Percentiles rank a stretch among this genome's conserved stretches.
Evolutionary conservation across 2,329 filamentous ascomycete genomes (phyloP).

Genomic region (Pseudogymnoascus sp.): DNA sequence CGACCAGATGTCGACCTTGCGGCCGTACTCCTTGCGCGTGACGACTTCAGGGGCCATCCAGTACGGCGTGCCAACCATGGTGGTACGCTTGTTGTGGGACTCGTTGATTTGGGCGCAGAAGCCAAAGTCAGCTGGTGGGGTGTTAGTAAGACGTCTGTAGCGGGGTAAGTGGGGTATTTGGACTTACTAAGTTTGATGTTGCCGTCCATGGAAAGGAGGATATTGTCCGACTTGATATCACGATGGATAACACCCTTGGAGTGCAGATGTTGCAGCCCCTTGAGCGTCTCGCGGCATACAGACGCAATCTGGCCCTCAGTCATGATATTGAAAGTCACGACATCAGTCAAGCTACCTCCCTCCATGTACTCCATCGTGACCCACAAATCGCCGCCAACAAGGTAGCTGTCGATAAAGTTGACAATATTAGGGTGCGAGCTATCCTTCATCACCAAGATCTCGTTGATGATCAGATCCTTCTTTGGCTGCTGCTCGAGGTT

Average conservation of each 20-base stretch:
- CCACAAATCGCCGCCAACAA: constrained; percentile 87
- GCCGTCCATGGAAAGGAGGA: constrained; percentile 84
- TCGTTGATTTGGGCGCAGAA: constrained; percentile 99
- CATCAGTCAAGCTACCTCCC: constrained; percentile 91
- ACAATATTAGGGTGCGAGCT: constrained; percentile 98
- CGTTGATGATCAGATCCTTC: constrained; percentile 98
- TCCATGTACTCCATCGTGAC: constrained; percentile 99
- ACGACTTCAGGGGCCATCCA: constrained; percentile 99
- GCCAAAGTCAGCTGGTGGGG: constrained; percentile 74
- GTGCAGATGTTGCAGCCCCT: constrained; percentile 88
- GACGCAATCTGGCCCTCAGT: constrained; percentile 94
- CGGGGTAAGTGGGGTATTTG: background rate
- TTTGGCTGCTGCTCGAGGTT: constrained; percentile 97
- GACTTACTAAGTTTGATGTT: constrained; percentile 92
- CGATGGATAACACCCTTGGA: constrained; percentile 97
- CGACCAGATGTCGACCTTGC: constrained; percentile 98
- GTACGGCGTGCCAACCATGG: constrained; percentile 98
- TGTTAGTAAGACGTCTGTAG: constrained; percentile 27
- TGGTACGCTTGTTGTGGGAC: constrained; percentile 91
- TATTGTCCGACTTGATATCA: constrained; percentile 99
- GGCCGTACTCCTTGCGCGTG: constrained; percentile 92
- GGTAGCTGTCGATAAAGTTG: constrained; percentile 97
- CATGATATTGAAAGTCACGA: constrained; percentile 99
- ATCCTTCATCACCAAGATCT: constrained; percentile 98
- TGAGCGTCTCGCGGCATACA: constrained; percentile 86